Base-by-base conservation (phyloP, 495 filamentous ascomycete genomes). In the Viridothelium virens region DNA sequence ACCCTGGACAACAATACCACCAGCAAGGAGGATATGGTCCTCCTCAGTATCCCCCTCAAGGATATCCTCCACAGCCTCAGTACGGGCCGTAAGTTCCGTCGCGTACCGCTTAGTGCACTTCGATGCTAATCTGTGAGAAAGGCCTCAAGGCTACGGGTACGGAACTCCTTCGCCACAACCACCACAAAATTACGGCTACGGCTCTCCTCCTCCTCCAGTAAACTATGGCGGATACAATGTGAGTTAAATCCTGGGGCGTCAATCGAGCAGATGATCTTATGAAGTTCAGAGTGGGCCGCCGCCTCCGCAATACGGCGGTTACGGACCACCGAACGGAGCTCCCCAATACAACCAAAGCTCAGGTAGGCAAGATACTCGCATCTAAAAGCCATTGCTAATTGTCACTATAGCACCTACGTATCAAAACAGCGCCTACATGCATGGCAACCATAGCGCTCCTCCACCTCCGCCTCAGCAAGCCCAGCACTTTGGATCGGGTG, bases 401-500 rank as follows among this genome's bases (percentile, higher is more conserved):
- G 3, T 1, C 2, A 66, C 36, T 37, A 25, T 16, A 61, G 48
- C 48, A 31, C 64, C 64, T 12, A 33, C 64, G 4, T 34, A 59
- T 31, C 34, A 61, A 2, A 50, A 61, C 64, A 66, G 53, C 64
- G 79, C 78, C n/a, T 85, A 82, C 69, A 75, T 77, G 18, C 81
- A 85, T 63, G 82, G 81, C 47, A 82, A 82, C 67, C 77, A 74
- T 33, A 25, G 31, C 31, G 36, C 62, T 44, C 68, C 70, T 2
- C 68, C 70, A 39, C 68, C 68, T 31, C 87, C 87, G 16, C 88
- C 88, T 2, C 70, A 79, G 31, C 75, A 79, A 36, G 79, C 81
- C 4, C 86, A 88, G 72, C 78, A 79, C 67, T 97, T 96, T 72
- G 89, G 90, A 41, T 78, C 83, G 44, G 92, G 91, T 64, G 91